phyloP scores from a whole-genome alignment of 2,329 filamentous ascomycete species.

The Pseudovirgaria hyperparasitica region DNA sequence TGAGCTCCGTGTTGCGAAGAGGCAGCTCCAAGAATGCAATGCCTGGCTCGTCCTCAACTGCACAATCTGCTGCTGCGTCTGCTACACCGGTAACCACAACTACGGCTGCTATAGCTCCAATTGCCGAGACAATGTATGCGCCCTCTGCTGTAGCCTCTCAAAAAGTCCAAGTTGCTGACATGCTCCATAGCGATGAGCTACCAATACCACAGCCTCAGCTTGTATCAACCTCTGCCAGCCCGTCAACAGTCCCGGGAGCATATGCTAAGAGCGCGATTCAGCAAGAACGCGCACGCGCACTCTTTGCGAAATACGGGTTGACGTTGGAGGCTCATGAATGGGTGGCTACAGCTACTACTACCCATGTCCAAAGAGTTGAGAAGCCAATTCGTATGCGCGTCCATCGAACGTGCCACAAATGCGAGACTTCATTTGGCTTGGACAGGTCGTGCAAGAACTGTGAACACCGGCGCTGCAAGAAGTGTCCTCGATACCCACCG shows the following conservation, averaged over 20 bases:
- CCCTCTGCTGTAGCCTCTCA: conserved; percentile 2
- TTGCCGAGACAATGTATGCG: conserved; percentile 5
- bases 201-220: conserved; percentile 1
- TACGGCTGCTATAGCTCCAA: conserved; percentile 1
- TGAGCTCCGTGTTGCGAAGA: conserved; percentile 25
- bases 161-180: conserved; percentile 3
- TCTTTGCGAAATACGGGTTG: conserved; percentile 31
- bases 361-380: conserved; percentile 44
- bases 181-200: not conserved
- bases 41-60: conserved; percentile 2
- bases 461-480: conserved; percentile 67
- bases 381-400: conserved; percentile 69
- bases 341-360: conserved; percentile 15
- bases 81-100: conserved; percentile 2
- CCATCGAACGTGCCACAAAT: conserved; percentile 69
- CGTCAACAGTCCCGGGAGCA: conserved; percentile 4
- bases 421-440: conserved; percentile 58
- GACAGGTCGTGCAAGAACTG: conserved; percentile 66
- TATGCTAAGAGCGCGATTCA: conserved; percentile 17
- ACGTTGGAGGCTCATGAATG: conserved; percentile 26
- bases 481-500: conserved; percentile 63
- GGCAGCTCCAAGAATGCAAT: conserved; percentile 14
- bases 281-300: conserved; percentile 24
- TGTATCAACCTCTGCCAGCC: conserved; percentile 4
- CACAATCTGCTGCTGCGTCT: conserved; percentile 6